A percentile compares a stretch with the other conserved stretches of the same genome.
Conservation (phyloP, 768 basidiomycete genomes). For the Exidia glandulosa region DNA sequence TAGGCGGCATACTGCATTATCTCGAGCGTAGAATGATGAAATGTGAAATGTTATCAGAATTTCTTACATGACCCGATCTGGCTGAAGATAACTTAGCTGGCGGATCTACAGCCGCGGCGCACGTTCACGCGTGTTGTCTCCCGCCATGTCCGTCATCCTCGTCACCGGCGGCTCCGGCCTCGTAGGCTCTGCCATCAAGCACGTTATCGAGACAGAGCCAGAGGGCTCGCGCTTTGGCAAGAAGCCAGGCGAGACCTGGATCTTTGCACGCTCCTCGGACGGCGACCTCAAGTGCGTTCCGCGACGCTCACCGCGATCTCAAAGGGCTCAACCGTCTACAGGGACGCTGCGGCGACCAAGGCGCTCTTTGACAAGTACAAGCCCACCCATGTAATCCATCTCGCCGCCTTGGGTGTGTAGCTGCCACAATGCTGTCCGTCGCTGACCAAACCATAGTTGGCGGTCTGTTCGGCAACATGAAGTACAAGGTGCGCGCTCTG, state of each 20-base stretch:
- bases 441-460: constrained; percentile 46
- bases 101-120: background rate
- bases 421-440: background rate
- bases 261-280: constrained; percentile 69
- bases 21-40: too few species aligned
- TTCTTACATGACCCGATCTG: too few species aligned
- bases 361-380: constrained; percentile 81
- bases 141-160: constrained; percentile 38
- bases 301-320: background rate
- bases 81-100: background rate
- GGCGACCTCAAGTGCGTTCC: constrained; percentile 68
- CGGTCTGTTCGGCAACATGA: constrained; percentile 93
- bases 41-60: too few species aligned
- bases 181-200: constrained; percentile 74
- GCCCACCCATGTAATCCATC: constrained; percentile 93
- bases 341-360: constrained; percentile 58
- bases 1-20: too few species aligned
- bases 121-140: background rate
- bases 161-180: constrained; percentile 82
- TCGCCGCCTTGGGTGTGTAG: constrained; percentile 77
- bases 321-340: background rate
- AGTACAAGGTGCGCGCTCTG: constrained; percentile 54
- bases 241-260: constrained; percentile 67
- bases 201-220: constrained; percentile 69
- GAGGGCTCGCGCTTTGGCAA: constrained; percentile 72